Conservation (phyloP, 148 eudicot genomes). For the Limonium bicolor region DNA sequence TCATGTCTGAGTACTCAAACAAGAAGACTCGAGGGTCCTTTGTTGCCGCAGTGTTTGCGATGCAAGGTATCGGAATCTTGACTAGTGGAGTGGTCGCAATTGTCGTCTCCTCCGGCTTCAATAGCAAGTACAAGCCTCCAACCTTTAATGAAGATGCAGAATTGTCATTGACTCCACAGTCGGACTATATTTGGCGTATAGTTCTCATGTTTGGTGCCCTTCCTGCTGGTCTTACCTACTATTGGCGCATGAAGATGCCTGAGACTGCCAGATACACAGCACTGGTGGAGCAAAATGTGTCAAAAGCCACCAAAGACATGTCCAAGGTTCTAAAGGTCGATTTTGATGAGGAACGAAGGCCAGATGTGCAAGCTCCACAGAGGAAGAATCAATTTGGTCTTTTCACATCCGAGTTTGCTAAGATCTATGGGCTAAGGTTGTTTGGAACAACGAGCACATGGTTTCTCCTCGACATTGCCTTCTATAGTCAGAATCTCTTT, state of each 20-base stretch:
- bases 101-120: constrained; percentile 23
- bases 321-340: not conserved
- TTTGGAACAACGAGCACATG: constrained; percentile 51
- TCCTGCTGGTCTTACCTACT: constrained; percentile 12
- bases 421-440: constrained; percentile 37
- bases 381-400: constrained; percentile 23
- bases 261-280: constrained; percentile 20
- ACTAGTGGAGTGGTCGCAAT: constrained; percentile 46
- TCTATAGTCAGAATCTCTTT: constrained; percentile 59
- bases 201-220: constrained; percentile 11
- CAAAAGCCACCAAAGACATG: constrained; percentile 28
- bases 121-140: not conserved
- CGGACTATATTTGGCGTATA: constrained; percentile 14
- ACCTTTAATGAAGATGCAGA: not conserved
- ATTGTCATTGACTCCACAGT: constrained; percentile 5
- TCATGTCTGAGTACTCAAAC: constrained; percentile 73
- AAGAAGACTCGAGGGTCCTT: constrained; percentile 63
- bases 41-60: constrained; percentile 64
- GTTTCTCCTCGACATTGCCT: constrained; percentile 67
- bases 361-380: not conserved
- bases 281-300: constrained; percentile 31
- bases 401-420: constrained; percentile 34
- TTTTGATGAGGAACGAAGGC: too few relatives aligned
- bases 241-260: constrained; percentile 19
- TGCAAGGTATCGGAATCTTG: constrained; percentile 66